phyloP scores from a whole-genome alignment of 2,329 filamentous ascomycete genomes.

The Bimuria novae-zelandiae region DNA sequence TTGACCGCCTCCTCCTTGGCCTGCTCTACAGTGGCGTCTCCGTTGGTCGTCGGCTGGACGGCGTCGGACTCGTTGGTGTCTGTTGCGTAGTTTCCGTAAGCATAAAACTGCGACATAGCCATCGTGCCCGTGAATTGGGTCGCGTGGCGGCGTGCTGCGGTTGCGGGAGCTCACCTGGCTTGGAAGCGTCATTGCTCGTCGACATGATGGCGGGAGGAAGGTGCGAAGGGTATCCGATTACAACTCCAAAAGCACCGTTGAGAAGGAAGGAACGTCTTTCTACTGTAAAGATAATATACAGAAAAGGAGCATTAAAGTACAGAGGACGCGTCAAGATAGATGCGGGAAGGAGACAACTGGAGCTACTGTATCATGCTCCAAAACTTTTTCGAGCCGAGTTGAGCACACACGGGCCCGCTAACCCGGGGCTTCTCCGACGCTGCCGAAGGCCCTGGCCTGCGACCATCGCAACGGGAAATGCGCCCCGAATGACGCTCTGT shows the following conservation, averaged over 20 bases:
- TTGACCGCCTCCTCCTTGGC: slow-evolving; percentile 33
- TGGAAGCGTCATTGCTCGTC: slow-evolving; percentile 45
- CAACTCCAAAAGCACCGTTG: slow-evolving; percentile 24
- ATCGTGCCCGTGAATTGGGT: neutral
- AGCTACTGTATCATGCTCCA: slow-evolving; percentile 16
- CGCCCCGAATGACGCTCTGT: neutral
- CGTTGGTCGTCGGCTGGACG: slow-evolving; percentile 28
- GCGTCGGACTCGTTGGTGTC: slow-evolving; percentile 33
- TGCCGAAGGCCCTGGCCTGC: slow-evolving; percentile 1
- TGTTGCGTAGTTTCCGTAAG: slow-evolving; percentile 26
- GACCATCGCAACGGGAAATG: neutral
- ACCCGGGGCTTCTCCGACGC: slow-evolving; percentile 9
- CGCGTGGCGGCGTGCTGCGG: slow-evolving; percentile 15
- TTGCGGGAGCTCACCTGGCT: slow-evolving; percentile 37
- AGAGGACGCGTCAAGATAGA: slow-evolving; percentile 23
- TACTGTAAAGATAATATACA: slow-evolving; percentile 31
- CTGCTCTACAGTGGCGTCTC: slow-evolving; percentile 22
- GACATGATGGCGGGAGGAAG: slow-evolving; percentile 33
- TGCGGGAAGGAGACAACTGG: slow-evolving; percentile 8
- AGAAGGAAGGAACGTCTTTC: slow-evolving; percentile 29
- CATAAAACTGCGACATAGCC: slow-evolving; percentile 16
- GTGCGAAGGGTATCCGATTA: slow-evolving; percentile 15
- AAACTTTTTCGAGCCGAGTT: slow-evolving; percentile 34
- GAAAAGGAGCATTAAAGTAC: slow-evolving; percentile 41
- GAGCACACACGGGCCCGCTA: slow-evolving; percentile 23